Evolutionary conservation across 176 grass and related monocot species (phyloP), one percentile per base, ranked within the genome.

Genomic region (Lolium multiflorum): DNA sequence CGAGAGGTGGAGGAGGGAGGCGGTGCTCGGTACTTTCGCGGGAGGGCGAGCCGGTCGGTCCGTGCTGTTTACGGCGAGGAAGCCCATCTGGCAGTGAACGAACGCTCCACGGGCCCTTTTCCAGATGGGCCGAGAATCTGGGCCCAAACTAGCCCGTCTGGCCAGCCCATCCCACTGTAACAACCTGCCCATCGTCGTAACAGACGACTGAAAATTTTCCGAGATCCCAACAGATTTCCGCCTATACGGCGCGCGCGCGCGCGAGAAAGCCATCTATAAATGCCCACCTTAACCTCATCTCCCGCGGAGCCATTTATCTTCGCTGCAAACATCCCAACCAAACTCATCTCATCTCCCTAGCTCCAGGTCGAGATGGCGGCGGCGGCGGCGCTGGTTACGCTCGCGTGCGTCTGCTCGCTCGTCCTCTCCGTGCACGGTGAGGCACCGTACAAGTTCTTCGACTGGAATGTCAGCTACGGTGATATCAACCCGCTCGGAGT

Each of bases 381-480:
- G 68, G 31, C 31, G 31, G 43, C 71, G 71, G 71, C 47, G 47
- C 22, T 75, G 2, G 24, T 18, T 1, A 24, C 47, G 6, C 5
- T 87, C 14, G 49, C 43, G 10, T 92, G 68, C 77, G 11, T 83
- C 38, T 74, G 9, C 12, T 81, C 69, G 28, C 13, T 89, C 37
- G 0, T 56, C 7, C 16, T 22, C 38, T 39, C 59, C 25, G 87
- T 77, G 48, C 26, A 37, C 11, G 82, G 76, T 0, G 95, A 93
- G 80, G 31, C 82, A 6, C 95, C 95, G 0, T 93, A 94, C 20
- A 86, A 70, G 12, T 94, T 80, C 78, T 95, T 89, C 56, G 87
- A 91, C 6, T 97, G 92, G 95, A 69, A 82, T 13, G 63, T 97
- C 37, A 89, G 87, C 1, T 93, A 84, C 4, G 91, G 92, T 22